phyloP scores from a whole-genome alignment of 768 basidiomycete species.

The Lentinula sp. region DNA sequence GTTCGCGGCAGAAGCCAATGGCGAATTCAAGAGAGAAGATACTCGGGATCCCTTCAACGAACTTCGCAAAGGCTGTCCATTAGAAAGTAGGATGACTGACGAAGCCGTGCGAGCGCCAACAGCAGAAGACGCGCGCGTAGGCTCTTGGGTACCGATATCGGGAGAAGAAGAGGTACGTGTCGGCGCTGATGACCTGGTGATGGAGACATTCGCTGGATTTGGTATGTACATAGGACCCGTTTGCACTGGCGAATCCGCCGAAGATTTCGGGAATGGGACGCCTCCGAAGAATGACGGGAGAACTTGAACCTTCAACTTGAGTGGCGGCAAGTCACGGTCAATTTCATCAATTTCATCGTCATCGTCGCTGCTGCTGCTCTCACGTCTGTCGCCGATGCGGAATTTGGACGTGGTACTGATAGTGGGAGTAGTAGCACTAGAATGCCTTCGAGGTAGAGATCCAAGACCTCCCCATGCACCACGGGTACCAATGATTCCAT shows the following conservation, averaged over 20 bases:
- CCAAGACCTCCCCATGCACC: conserved; percentile 3
- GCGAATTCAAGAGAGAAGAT: background rate
- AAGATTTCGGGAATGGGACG: conserved; percentile 13
- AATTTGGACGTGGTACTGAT: background rate
- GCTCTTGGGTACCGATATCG: background rate
- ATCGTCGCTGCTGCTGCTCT: conserved; percentile 13
- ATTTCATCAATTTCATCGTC: conserved; percentile 14
- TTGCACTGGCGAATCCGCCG: background rate
- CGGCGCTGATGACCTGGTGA: background rate
- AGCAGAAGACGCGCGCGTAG: background rate
- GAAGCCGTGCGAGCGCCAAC: conserved; percentile 12
- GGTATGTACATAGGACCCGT: background rate
- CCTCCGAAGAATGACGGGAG: conserved; percentile 7
- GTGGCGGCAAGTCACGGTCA: conserved; percentile 9
- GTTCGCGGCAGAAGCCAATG: background rate
- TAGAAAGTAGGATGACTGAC: conserved; percentile 46
- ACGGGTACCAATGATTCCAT: background rate
- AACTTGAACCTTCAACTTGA: conserved; percentile 14
- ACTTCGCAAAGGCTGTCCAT: conserved; percentile 83
- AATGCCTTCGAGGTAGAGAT: conserved; percentile 1
- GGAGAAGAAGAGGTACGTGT: background rate
- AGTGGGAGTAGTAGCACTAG: background rate
- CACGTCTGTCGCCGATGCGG: background rate
- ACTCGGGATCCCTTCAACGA: conserved; percentile 59
- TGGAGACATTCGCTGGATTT: conserved; percentile 11